Evolutionary conservation across 106 monocot genomes (phyloP).

Genomic region (Platanthera zijinensis): DNA sequence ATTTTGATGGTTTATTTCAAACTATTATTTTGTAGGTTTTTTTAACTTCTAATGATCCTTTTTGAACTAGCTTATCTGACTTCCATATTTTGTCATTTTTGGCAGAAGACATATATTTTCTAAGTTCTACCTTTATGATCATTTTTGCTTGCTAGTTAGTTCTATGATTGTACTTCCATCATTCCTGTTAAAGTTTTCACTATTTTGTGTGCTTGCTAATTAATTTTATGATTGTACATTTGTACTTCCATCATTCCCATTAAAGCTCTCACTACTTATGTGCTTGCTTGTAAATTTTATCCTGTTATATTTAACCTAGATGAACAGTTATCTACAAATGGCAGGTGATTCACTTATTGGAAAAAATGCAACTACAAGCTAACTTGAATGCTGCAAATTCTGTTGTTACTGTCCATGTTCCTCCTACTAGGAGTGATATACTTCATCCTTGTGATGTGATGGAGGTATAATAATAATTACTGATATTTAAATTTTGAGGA

Average conservation of each 20-base stretch:
- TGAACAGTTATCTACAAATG: not conserved
- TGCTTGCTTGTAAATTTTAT: not conserved
- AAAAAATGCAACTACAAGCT: constrained; percentile 87
- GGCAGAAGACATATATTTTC: not conserved
- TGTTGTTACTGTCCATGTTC: constrained; percentile 51
- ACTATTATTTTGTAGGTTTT: not conserved
- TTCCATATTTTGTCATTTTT: not conserved
- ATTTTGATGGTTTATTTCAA: not conserved
- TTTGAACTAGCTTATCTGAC: not conserved
- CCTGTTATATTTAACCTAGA: constrained; percentile 1
- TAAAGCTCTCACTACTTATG: not conserved
- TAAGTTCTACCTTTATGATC: not conserved
- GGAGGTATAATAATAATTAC: constrained; percentile 47
- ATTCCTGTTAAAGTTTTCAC: not conserved
- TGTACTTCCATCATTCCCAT: not conserved
- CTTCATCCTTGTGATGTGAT: constrained; percentile 87
- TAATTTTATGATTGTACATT: not conserved
- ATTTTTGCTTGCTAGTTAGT: not conserved
- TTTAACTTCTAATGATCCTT: too few species aligned
- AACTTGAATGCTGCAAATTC: constrained; percentile 25
- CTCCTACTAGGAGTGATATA: constrained; percentile 97
- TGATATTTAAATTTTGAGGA: not conserved
- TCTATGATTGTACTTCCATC: not conserved
- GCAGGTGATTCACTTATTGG: constrained; percentile 75
- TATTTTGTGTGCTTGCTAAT: not conserved